Base-by-base conservation (phyloP, 352 stramenopile species). In the Phytophthora hybrid region DNA sequence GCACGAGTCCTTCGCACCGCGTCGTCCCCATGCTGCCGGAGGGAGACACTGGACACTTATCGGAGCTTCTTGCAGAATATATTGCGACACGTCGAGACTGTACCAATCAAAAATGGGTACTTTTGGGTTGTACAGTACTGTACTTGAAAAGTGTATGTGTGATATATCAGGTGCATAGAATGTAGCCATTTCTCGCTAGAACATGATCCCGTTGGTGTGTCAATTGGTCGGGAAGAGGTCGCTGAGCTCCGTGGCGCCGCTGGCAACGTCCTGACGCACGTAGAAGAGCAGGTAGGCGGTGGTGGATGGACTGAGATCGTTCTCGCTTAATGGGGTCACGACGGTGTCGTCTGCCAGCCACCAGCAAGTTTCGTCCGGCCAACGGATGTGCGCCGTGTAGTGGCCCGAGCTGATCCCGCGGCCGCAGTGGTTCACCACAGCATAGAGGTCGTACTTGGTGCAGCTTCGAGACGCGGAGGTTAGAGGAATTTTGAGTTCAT, bases 381-480 rank as follows among this genome's bases (percentile, higher is more conserved):
- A 73, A 13, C 75, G 73, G 23, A 91, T 77, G 62, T 90, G 82
- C 5, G 88, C 86, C 1, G 84, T 91, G 82, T 99, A 99, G 76
- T 99, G 97, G 4, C 97, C 97, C 19, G 89, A 89, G 13, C 91
- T 92, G 13, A 99, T 84, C n/a, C 86, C 90, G 29, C 34, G 60
- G 16, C 97, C 97, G 68, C 94, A 88, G 81, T 99, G 97, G 81
- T 99, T 94, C 60, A 99, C 93, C 6, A 99, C 87, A 14, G 87
- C 94, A 70, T 98, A 99, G 41, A 99, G 74, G 78, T 97, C 90
- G 72, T 98, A 99, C 19, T 88, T 62, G 21, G 84, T 83, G 56
- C 70, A 70, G 18, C 66, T 68, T 14, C 79, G 63, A 5, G 82
- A 88, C 1, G 82, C 79, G 5, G 86, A 89, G 21, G 69, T 59